Conservation (phyloP, 2,329 filamentous ascomycete species). For the Neoarthrinium moseri region DNA sequence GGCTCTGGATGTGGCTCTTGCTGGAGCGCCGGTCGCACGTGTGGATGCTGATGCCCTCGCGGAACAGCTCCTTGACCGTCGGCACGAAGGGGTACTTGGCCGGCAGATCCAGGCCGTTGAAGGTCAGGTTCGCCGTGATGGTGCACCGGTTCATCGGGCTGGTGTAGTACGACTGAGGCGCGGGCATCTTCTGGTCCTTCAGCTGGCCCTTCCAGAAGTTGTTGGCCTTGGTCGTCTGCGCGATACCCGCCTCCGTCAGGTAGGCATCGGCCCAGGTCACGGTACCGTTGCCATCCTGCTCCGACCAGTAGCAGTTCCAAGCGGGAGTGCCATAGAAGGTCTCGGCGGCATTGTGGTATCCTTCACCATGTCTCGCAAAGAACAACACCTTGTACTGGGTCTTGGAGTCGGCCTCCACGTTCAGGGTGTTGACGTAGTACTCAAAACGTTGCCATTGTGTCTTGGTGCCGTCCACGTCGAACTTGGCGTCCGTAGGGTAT, state of each 20-base stretch:
- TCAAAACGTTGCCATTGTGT: conserved; percentile 67
- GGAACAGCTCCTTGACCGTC: conserved; percentile 61
- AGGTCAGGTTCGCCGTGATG: conserved; percentile 62
- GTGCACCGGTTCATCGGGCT: conserved; percentile 64
- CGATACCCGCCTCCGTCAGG: conserved; percentile 55
- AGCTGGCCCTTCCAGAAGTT: conserved; percentile 58
- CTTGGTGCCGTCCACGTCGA: conserved; percentile 36
- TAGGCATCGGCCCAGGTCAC: conserved; percentile 62
- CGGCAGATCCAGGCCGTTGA: conserved; percentile 51
- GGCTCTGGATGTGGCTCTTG: conserved; percentile 49
- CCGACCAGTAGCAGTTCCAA: conserved; percentile 71
- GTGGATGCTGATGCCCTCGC: conserved; percentile 66
- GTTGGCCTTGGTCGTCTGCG: conserved; percentile 58
- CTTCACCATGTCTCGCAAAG: conserved; percentile 69
- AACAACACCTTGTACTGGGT: conserved; percentile 66
- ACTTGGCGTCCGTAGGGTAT: conserved; percentile 53
- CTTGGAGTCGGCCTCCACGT: conserved; percentile 40
- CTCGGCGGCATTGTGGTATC: conserved; percentile 63
- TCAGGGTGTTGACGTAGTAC: conserved; percentile 55
- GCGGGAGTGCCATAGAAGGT: conserved; percentile 65
- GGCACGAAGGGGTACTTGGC: conserved; percentile 51
- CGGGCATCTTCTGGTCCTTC: conserved; percentile 50
- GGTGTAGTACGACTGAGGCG: conserved; percentile 64
- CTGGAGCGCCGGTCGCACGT: conserved; percentile 65
- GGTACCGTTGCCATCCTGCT: conserved; percentile 63